Percentiles rank a stretch among this genome's conserved stretches.
phyloP scores from a whole-genome alignment of 768 basidiomycete species.

The Auriculariales sp. region DNA sequence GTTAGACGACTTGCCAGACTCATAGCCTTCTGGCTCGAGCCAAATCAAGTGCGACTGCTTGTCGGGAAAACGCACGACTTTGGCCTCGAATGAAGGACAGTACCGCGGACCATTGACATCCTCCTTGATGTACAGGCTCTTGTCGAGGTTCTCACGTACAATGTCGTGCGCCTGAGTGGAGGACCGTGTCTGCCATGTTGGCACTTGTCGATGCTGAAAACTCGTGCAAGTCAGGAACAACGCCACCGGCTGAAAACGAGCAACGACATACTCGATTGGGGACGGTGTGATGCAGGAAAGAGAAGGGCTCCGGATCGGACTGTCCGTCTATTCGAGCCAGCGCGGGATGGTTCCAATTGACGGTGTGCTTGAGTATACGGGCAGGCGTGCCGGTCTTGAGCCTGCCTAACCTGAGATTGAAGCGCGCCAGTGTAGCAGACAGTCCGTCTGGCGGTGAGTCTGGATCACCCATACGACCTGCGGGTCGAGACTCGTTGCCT shows the following conservation, averaged over 20 bases:
- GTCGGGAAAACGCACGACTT: constrained; percentile 64
- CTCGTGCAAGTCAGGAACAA: neutral
- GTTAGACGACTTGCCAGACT: constrained; percentile 41
- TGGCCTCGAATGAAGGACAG: constrained; percentile 82
- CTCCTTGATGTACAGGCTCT: constrained; percentile 77
- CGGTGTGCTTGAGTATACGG: constrained; percentile 51
- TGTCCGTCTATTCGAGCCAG: constrained; percentile 59
- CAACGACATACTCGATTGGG: constrained; percentile 44
- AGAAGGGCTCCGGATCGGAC: constrained; percentile 50
- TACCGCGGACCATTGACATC: constrained; percentile 88
- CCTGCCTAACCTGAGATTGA: constrained; percentile 72
- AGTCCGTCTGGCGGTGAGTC: constrained; percentile 48
- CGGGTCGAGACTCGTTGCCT: constrained; percentile 46
- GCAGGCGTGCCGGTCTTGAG: constrained; percentile 78
- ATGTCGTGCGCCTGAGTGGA: constrained; percentile 59
- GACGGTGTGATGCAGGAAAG: constrained; percentile 52
- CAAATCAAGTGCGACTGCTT: constrained; percentile 64
- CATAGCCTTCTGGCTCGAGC: constrained; percentile 88
- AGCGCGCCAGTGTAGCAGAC: constrained; percentile 55
- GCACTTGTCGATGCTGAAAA: constrained; percentile 52
- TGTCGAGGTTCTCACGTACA: constrained; percentile 60
- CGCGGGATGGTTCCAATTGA: constrained; percentile 51
- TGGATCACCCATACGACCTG: constrained; percentile 59
- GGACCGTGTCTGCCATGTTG: constrained; percentile 54
- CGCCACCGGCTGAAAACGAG: constrained; percentile 2